These are phyloP conservation scores for Phytophthora cactorum DNA, from an alignment of 352 stramenopile genomes.

Conservation along the genomic window DNA sequence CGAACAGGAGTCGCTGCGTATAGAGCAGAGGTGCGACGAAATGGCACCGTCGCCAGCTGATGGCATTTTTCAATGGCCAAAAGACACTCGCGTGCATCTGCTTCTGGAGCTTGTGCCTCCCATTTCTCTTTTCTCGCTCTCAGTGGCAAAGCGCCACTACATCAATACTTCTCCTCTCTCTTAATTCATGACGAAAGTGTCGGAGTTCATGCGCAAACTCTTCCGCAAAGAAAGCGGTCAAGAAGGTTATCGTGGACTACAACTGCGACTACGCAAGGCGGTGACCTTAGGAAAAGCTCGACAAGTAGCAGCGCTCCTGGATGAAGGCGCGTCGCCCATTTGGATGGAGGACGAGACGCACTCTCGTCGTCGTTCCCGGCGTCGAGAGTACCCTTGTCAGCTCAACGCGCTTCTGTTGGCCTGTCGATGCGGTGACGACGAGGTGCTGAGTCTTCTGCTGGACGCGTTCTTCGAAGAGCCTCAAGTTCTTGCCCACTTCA, in stretches of 20 bases:
- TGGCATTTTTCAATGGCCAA: slow-evolving; percentile 8
- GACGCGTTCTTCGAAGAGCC: slow-evolving; percentile 64
- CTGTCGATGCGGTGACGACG: slow-evolving; percentile 53
- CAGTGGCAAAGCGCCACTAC: slow-evolving; percentile 27
- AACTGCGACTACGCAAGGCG: slow-evolving; percentile 68
- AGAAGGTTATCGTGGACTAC: slow-evolving; percentile 20
- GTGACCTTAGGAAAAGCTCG: slow-evolving; percentile 48
- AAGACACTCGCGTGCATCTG: not conserved
- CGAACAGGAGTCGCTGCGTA: slow-evolving; percentile 4
- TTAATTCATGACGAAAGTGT: slow-evolving; percentile 45
- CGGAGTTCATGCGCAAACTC: slow-evolving; percentile 51
- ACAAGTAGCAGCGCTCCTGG: slow-evolving; percentile 60
- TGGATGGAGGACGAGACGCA: slow-evolving; percentile 46
- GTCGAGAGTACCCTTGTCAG: slow-evolving; percentile 29
- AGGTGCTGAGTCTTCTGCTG: slow-evolving; percentile 64
- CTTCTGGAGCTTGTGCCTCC: slow-evolving; percentile 4
- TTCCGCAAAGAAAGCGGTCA: slow-evolving; percentile 44
- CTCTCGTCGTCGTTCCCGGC: slow-evolving; percentile 16
- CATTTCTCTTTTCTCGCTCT: slow-evolving; percentile 18
- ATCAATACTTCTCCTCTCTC: not conserved
- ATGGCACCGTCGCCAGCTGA: slow-evolving; percentile 16
- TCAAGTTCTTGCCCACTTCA: slow-evolving; percentile 52
- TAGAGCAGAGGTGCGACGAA: slow-evolving; percentile 19
- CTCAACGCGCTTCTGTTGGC: slow-evolving; percentile 72
- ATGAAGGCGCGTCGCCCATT: slow-evolving; percentile 61